phyloP scores from a whole-genome alignment of 768 basidiomycete genomes.

The Suillus discolor region DNA sequence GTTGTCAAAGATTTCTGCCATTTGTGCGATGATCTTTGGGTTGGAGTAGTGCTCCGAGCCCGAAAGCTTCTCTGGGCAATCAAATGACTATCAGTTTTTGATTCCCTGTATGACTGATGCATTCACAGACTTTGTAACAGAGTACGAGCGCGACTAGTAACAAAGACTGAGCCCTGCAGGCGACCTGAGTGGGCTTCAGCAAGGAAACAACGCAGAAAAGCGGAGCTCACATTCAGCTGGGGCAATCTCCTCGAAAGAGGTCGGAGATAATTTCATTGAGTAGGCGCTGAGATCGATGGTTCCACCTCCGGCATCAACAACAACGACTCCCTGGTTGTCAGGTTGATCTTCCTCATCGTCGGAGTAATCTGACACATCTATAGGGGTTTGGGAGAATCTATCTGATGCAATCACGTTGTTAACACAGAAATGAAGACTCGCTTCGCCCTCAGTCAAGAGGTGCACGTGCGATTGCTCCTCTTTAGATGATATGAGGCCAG shows the following conservation, averaged over 20 bases:
- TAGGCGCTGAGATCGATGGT: conserved; percentile 43
- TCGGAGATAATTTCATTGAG: conserved; percentile 25
- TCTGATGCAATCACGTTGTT: conserved; percentile 41
- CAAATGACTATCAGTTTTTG: background rate
- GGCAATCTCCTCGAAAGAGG: conserved; percentile 37
- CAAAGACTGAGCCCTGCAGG: conserved; percentile 40
- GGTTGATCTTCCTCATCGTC: conserved; percentile 9
- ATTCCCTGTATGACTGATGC: background rate
- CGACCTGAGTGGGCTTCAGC: conserved; percentile 28
- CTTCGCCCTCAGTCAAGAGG: conserved; percentile 30
- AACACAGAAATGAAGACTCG: conserved; percentile 40
- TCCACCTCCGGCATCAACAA: conserved; percentile 51
- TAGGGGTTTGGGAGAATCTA: conserved; percentile 14
- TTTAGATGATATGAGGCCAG: conserved; percentile 23
- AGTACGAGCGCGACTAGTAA: conserved; percentile 30
- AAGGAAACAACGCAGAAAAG: background rate
- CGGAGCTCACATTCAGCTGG: conserved; percentile 30
- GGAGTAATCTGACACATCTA: conserved; percentile 2
- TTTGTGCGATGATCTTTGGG: conserved; percentile 32
- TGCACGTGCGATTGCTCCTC: conserved; percentile 21
- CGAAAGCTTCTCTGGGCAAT: conserved; percentile 27
- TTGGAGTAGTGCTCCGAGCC: conserved; percentile 31
- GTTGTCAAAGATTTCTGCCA: conserved; percentile 38
- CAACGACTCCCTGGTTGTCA: conserved; percentile 39
- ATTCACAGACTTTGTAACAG: conserved; percentile 30